phyloP scores from a whole-genome alignment of 2,329 filamentous ascomycete species.

The Penicillium sumatraense region DNA sequence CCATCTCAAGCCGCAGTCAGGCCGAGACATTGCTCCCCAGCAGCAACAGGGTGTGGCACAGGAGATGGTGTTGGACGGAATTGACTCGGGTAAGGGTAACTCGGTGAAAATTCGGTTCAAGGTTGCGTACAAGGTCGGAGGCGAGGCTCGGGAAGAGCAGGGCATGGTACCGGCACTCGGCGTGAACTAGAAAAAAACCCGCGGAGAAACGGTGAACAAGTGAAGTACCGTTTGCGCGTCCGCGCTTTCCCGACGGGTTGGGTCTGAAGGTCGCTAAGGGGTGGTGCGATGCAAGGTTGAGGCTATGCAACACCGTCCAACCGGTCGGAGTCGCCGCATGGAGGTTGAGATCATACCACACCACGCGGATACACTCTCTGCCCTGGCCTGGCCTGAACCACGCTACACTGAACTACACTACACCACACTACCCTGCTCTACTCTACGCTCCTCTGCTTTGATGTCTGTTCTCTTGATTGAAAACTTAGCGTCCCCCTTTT shows the following conservation, averaged over 20 bases:
- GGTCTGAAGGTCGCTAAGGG: background rate
- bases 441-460: background rate
- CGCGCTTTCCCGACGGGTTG: background rate
- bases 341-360: background rate
- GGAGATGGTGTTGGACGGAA: constrained; percentile 75
- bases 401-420: background rate
- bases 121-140: constrained; percentile 74
- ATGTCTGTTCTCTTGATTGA: constrained; percentile 14
- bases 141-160: constrained; percentile 70
- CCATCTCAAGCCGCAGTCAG: constrained; percentile 82
- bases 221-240: background rate
- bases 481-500: constrained; percentile 18
- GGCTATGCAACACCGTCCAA: constrained; percentile 3
- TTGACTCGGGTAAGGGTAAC: constrained; percentile 73
- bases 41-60: constrained; percentile 82
- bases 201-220: background rate
- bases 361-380: no score
- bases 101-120: constrained; percentile 91
- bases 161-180: constrained; percentile 82
- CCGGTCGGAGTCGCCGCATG: background rate
- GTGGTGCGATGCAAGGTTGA: background rate
- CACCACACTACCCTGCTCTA: background rate
- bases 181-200: constrained; percentile 61
- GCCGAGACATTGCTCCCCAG: constrained; percentile 71
- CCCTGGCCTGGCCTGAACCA: no score